Percentiles rank a stretch among this genome's conserved stretches.
Evolutionary conservation across 176 grass and related monocot genomes (phyloP).

Genomic region (Tuctoria greenei): DNA sequence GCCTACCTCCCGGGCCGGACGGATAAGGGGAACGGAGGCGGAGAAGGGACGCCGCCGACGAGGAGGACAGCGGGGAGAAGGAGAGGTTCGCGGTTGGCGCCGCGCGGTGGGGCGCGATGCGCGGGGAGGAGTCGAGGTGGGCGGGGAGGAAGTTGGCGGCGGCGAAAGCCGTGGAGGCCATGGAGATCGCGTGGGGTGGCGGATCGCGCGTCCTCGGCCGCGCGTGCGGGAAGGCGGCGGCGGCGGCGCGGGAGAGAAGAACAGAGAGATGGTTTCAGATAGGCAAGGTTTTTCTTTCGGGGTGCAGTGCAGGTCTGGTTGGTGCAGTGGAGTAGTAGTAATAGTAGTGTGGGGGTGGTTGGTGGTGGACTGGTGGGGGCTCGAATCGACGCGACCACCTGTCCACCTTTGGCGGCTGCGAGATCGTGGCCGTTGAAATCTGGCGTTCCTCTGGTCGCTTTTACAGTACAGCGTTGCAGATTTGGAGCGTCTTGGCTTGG

Average conservation of each 20-base stretch:
- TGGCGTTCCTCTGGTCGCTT: too few relatives aligned
- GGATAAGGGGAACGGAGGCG: constrained; percentile 36
- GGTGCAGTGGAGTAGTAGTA: neutral
- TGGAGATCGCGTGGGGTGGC: constrained; percentile 34
- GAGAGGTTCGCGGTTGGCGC: constrained; percentile 37
- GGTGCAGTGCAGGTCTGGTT: neutral
- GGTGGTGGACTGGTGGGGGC: neutral
- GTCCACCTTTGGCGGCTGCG: constrained; percentile 1
- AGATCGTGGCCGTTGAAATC: neutral
- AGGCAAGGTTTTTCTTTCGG: constrained; percentile 16
- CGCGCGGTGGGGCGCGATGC: constrained; percentile 28
- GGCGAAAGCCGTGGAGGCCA: constrained; percentile 59
- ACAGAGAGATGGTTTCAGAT: neutral
- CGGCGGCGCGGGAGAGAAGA: neutral
- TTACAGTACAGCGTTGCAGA: neutral
- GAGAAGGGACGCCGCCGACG: constrained; percentile 26
- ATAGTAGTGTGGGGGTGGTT: neutral
- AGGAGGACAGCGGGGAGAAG: constrained; percentile 35
- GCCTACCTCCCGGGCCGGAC: constrained; percentile 49
- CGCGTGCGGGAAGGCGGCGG: constrained; percentile 13
- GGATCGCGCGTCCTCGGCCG: constrained; percentile 1
- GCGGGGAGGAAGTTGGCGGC: constrained; percentile 35
- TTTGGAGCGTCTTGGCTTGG: neutral
- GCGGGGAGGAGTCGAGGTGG: constrained; percentile 43
- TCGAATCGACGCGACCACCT: neutral